Evolutionary conservation across 257 asterid species (phyloP).

Genomic region (Asclepias syriaca): DNA sequence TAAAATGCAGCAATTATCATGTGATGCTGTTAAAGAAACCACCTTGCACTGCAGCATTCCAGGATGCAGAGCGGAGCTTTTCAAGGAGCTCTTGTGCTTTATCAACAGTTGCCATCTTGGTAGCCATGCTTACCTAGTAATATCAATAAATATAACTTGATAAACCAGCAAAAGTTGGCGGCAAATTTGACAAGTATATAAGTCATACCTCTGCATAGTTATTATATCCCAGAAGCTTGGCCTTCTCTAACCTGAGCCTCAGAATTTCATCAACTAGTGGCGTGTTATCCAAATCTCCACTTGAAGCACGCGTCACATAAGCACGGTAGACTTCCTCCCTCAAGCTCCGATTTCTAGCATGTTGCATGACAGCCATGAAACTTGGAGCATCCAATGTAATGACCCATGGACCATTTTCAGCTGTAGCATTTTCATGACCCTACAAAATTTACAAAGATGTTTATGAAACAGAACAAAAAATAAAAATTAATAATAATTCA

Average conservation of each 20-base stretch:
- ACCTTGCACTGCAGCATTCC: slow-evolving; percentile 85
- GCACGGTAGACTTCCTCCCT: no score
- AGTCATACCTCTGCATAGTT: slow-evolving; percentile 83
- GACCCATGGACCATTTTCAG: no score
- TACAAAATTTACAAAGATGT: no score
- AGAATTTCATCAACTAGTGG: slow-evolving; percentile 72
- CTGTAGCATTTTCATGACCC: no score
- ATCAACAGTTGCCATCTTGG: slow-evolving; percentile 91
- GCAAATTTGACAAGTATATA: not conserved
- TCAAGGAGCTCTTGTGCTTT: slow-evolving; percentile 90
- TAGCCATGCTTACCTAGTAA: slow-evolving; percentile 88
- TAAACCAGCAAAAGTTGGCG: no score
- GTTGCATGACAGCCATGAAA: no score
- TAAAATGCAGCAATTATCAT: not conserved
- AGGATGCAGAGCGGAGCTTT: slow-evolving; percentile 80
- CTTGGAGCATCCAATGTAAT: no score
- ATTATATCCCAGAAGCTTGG: slow-evolving; percentile 91
- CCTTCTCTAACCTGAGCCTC: slow-evolving; percentile 85
- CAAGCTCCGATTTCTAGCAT: no score
- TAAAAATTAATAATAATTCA: no score
- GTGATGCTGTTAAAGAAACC: not conserved
- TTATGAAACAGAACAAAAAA: no score
- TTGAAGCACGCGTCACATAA: slow-evolving; percentile 81
- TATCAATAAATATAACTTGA: not conserved
- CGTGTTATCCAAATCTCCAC: slow-evolving; percentile 87